phyloP scores from a whole-genome alignment of 2,329 filamentous ascomycete genomes.

The Aureobasidium pullulans region DNA sequence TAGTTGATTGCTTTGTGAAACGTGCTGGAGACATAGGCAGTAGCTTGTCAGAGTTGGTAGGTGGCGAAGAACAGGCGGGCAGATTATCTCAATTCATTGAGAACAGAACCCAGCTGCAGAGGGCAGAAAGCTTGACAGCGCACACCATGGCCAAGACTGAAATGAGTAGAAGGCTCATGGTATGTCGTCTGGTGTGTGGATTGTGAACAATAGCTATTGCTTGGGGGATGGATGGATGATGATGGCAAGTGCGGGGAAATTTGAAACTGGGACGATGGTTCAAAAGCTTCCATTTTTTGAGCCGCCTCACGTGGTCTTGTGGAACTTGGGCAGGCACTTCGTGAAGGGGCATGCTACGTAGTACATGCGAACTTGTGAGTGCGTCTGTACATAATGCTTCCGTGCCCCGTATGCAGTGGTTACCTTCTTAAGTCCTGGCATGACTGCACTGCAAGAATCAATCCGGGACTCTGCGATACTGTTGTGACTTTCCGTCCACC shows the following conservation, averaged over 20 bases:
- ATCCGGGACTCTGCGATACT: too few species aligned
- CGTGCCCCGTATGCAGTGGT: too few species aligned
- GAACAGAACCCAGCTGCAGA: constrained; percentile 1
- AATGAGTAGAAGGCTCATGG: constrained; percentile 4
- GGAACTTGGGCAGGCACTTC: neutral
- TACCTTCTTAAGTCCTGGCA: too few species aligned
- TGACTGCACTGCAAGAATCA: too few species aligned
- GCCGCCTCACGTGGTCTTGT: neutral
- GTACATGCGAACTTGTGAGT: too few species aligned
- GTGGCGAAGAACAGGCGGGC: neutral
- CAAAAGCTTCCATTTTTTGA: neutral
- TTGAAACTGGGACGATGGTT: neutral
- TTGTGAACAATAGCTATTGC: neutral
- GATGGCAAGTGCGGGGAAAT: constrained; percentile 5
- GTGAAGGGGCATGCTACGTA: neutral
- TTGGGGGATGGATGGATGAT: neutral
- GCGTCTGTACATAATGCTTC: too few species aligned
- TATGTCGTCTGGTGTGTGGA: neutral
- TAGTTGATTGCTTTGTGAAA: too few species aligned
- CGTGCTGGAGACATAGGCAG: too few species aligned
- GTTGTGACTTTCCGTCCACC: too few species aligned
- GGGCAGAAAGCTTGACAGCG: neutral
- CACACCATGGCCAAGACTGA: constrained; percentile 1
- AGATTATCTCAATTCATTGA: neutral
- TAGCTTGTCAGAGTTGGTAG: neutral